Conservation (phyloP, 768 basidiomycete genomes). For the Heimioporus sp. region DNA sequence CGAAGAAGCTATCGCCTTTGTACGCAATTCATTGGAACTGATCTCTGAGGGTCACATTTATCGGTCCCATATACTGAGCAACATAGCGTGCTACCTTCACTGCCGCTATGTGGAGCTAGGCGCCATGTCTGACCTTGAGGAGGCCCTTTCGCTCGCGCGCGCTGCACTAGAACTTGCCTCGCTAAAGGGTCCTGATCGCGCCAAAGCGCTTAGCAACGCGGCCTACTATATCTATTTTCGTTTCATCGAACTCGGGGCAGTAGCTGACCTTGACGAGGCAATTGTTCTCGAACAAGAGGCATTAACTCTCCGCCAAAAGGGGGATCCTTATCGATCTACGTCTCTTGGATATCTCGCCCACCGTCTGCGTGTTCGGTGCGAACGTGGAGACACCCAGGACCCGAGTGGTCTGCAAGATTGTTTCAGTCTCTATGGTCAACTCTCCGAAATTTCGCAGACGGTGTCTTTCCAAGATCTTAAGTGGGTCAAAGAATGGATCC, state of each 20-base stretch:
- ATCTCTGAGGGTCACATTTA: neutral
- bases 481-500: neutral
- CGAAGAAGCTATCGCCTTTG: neutral
- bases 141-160: neutral
- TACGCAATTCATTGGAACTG: neutral
- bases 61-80: neutral
- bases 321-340: neutral
- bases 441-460: neutral
- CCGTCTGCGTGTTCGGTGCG: neutral
- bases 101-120: neutral
- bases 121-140: neutral
- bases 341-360: neutral
- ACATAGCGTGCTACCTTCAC: neutral
- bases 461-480: neutral
- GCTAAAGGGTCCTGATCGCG: neutral
- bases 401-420: neutral
- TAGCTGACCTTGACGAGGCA: neutral
- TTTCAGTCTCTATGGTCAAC: neutral
- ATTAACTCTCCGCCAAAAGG: neutral
- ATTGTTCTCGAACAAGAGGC: neutral
- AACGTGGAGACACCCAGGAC: neutral
- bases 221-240: neutral
- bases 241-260: neutral
- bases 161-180: neutral
- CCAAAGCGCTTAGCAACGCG: neutral